Evolutionary conservation across 2,329 filamentous ascomycete genomes (phyloP).

Genomic region (Fusarium sp.): DNA sequence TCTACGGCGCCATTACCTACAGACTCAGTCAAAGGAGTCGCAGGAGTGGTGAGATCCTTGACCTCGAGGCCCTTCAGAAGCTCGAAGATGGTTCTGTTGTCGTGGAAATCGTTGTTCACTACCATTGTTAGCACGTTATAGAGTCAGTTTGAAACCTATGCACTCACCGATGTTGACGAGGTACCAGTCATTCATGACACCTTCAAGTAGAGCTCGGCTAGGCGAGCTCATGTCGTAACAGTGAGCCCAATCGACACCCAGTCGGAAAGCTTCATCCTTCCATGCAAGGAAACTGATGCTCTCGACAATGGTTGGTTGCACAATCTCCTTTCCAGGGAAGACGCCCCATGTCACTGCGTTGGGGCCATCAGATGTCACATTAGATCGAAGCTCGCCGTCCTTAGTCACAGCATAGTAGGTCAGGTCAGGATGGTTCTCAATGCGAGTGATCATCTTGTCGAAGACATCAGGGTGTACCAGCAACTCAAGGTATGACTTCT

Average conservation of each 20-base stretch:
- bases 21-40: slow-evolving; percentile 44
- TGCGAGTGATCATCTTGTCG: slow-evolving; percentile 78
- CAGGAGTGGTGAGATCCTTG: slow-evolving; percentile 67
- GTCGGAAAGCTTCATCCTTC: slow-evolving; percentile 96
- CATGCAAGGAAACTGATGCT: slow-evolving; percentile 97
- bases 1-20: slow-evolving; percentile 27
- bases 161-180: slow-evolving; percentile 90
- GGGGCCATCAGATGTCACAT: slow-evolving; percentile 85
- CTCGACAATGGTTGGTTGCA: slow-evolving; percentile 99
- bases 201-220: slow-evolving; percentile 82
- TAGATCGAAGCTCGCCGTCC: slow-evolving; percentile 83
- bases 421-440: slow-evolving; percentile 81
- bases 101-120: slow-evolving; percentile 99
- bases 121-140: slow-evolving; percentile 12
- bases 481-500: slow-evolving; percentile 96
- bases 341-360: slow-evolving; percentile 99
- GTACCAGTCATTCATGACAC: slow-evolving; percentile 91
- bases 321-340: slow-evolving; percentile 98
- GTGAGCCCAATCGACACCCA: slow-evolving; percentile 93
- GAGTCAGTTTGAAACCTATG: background rate
- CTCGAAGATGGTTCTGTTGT: slow-evolving; percentile 82
- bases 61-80: slow-evolving; percentile 83
- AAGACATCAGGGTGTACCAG: slow-evolving; percentile 86
- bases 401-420: slow-evolving; percentile 96
- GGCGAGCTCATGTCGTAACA: slow-evolving; percentile 84